Evolutionary conservation across 2,329 filamentous ascomycete genomes (phyloP).

Genomic region (Stagonosporopsis vannaccii): DNA sequence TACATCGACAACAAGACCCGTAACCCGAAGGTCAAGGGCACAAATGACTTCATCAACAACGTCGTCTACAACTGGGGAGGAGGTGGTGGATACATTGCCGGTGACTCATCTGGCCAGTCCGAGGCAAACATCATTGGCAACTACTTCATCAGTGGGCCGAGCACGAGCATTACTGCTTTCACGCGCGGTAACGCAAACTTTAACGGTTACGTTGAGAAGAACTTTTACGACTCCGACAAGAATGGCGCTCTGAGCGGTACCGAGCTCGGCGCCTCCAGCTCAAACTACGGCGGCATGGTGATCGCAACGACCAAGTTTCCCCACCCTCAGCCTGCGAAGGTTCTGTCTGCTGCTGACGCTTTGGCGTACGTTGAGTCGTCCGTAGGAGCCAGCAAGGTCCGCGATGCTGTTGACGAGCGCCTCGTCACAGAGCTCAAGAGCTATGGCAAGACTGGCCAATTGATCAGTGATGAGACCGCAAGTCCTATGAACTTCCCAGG

Average conservation of each 20-base stretch:
- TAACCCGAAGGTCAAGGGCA: conserved; percentile 65
- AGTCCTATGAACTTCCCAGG: conserved; percentile 52
- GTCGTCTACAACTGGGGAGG: conserved; percentile 65
- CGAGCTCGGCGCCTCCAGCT: conserved; percentile 52
- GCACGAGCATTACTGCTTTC: conserved; percentile 59
- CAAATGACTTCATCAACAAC: conserved; percentile 61
- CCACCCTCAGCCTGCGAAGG: conserved; percentile 54
- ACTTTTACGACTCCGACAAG: conserved; percentile 61
- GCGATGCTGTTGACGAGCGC: conserved; percentile 55
- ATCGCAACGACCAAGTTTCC: conserved; percentile 51
- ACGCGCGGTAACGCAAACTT: conserved; percentile 64
- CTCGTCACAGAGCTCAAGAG: conserved; percentile 56
- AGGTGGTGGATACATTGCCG: conserved; percentile 63
- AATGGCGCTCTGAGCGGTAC: conserved; percentile 60
- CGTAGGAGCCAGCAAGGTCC: conserved; percentile 54
- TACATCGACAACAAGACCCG: conserved; percentile 66
- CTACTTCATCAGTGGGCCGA: conserved; percentile 64
- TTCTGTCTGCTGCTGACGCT: conserved; percentile 52
- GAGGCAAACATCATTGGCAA: conserved; percentile 63
- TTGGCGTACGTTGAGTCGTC: conserved; percentile 51
- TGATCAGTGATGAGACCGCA: conserved; percentile 57
- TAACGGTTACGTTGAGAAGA: conserved; percentile 61
- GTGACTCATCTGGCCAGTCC: conserved; percentile 57
- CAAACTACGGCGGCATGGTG: conserved; percentile 58
- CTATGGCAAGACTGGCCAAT: conserved; percentile 55